Percentiles rank a stretch among this genome's conserved stretches.
Evolutionary conservation across 176 grass and related monocot species (phyloP).

Genomic region (Coix lacrymajobi): DNA sequence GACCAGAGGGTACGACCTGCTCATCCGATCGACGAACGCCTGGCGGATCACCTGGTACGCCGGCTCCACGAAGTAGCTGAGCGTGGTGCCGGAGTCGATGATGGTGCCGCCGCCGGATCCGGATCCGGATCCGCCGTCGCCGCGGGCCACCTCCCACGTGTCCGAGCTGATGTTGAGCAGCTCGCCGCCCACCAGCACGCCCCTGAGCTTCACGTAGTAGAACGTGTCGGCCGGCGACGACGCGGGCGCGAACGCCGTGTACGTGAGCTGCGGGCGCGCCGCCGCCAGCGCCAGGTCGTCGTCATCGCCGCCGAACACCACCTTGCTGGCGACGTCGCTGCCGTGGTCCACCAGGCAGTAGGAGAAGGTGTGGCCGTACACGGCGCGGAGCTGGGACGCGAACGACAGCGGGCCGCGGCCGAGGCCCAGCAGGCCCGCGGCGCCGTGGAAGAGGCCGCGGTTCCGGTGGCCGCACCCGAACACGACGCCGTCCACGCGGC

Average conservation of each 20-base stretch:
- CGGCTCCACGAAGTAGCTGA: constrained; percentile 84
- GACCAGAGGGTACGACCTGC: constrained; percentile 40
- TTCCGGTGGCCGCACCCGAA: constrained; percentile 94
- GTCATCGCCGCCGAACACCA: constrained; percentile 55
- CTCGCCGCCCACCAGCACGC: constrained; percentile 57
- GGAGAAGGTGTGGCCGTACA: constrained; percentile 84
- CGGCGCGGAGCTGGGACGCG: constrained; percentile 73
- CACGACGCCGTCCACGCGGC: constrained; percentile 60
- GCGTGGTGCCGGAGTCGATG: constrained; percentile 92
- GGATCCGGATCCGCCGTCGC: constrained; percentile 48
- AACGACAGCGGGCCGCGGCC: constrained; percentile 88
- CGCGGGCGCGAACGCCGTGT: constrained; percentile 61
- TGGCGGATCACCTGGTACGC: constrained; percentile 62
- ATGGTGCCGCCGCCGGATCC: constrained; percentile 96
- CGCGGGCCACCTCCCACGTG: constrained; percentile 11
- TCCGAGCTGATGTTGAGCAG: constrained; percentile 30
- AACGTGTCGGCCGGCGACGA: constrained; percentile 50
- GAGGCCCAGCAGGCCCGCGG: constrained; percentile 76
- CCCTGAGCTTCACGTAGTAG: constrained; percentile 77
- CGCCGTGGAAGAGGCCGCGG: constrained; percentile 90
- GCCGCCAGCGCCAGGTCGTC: not conserved
- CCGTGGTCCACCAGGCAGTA: constrained; percentile 96
- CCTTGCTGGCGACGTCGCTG: constrained; percentile 71
- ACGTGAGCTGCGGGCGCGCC: constrained; percentile 52
- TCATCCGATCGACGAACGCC: constrained; percentile 54